Evolutionary conservation across 768 basidiomycete genomes (phyloP), one percentile per base, ranked within the genome.

Genomic region (Leccinum longicurvipes): DNA sequence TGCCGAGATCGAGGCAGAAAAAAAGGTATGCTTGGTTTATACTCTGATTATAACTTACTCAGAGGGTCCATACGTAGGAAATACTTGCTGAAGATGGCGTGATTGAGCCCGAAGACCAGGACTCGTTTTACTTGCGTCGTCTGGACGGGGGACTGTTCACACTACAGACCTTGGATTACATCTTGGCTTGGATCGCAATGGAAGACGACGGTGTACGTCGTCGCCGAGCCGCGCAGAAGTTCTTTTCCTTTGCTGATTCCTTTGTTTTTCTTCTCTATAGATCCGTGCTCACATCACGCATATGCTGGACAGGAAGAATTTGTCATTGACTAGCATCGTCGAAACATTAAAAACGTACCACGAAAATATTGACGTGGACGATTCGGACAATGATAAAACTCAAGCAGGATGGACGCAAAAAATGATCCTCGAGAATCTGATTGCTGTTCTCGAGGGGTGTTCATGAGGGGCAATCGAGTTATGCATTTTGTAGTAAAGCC

Each of bases 161-260:
- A 2, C 72, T 98, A 8, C 96, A 98, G 65, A 93, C 87, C 17
- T 82, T 93, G 39, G 96, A 98, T 70, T 98, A 95, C 63, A 89
- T 98, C 57, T 73, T 98, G 36, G 93, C 90, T 6, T 99, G 97
- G 97, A 73, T 98, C 25, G 81, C 85, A 53, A 95, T 98, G 94
- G 97, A 99, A 73, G 96, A 98, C 63, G 96, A 98, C 63, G 97
- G 96, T 34, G 97, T 97, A 74, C 54, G 90, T 57, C 17, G 19
- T 24, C 31, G n/a, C n/a, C n/a, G 47, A 7, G 29, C 6, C 17
- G 9, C 41, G 14, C 21, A 21, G 6, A 11, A 27, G 25, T n/a
- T 19, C n/a, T n/a, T 9, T 21, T 32, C 36, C 41, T 44, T 34
- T 45, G 19, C 60, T 64, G 28, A 70, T 34, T 10, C n/a, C n/a